Conservation (phyloP, 2,329 filamentous ascomycete species). For the Ceratocystis cubensis region DNA sequence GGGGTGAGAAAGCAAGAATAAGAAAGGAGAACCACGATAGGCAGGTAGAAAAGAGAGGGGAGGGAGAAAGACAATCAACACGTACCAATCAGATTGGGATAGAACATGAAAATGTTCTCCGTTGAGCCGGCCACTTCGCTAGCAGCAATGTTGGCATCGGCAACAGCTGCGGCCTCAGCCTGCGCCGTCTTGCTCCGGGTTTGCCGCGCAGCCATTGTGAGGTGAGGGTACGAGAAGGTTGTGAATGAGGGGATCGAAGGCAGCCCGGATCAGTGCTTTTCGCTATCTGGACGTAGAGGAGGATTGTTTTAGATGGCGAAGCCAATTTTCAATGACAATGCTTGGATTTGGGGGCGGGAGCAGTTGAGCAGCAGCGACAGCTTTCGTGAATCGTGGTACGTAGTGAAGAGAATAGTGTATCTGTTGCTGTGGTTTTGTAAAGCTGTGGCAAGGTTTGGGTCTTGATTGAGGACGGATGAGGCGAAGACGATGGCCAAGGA, state of each 20-base stretch:
- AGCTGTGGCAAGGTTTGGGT: not conserved
- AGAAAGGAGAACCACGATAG: not conserved
- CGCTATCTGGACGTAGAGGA: not conserved
- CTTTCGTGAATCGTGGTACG: constrained; percentile 6
- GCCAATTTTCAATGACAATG: not conserved
- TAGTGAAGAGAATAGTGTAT: not conserved
- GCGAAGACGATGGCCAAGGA: not conserved
- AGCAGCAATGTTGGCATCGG: constrained; percentile 27
- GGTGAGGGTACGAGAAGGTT: not conserved
- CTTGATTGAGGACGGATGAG: not conserved
- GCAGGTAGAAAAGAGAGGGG: not conserved
- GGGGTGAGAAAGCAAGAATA: not conserved
- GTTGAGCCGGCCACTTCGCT: constrained; percentile 26
- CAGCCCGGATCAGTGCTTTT: no score
- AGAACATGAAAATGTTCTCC: constrained; percentile 74
- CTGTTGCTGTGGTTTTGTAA: not conserved
- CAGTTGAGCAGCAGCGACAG: not conserved
- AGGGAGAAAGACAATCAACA: constrained; percentile 9
- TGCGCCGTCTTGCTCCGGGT: constrained; percentile 24
- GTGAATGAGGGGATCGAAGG: not conserved
- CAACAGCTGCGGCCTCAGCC: constrained; percentile 19
- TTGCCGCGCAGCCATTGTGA: constrained; percentile 21
- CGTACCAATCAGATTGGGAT: constrained; percentile 69
- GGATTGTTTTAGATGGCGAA: not conserved
- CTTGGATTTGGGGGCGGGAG: not conserved